Evolutionary conservation across 1,284 basidiomycete genomes (phyloP), one percentile per base, ranked within the genome.

Genomic region (Papiliotrema nemorosa): DNA sequence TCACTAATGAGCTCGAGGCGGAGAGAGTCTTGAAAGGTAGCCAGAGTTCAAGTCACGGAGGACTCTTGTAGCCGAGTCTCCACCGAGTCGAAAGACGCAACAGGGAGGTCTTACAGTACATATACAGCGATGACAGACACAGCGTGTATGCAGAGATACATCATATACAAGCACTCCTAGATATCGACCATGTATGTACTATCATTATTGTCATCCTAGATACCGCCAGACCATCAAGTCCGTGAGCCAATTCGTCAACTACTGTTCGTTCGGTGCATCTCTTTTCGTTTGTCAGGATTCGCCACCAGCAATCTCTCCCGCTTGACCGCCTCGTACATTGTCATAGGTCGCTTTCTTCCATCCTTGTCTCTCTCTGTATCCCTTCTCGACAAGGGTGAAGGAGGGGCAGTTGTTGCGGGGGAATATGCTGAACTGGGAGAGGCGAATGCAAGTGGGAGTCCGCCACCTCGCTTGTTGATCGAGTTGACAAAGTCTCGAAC

Each of bases 401-500:
- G 35, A 36, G 57, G 42, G 35, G 22, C 22, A 2, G 46, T 21
- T 3, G 46, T 18, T 14, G 37, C 41, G 13, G 55, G 51, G 4
- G 65, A 62, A 44, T 64, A 64, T 5, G 44, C 39, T 9, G 54
- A 58, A 21, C 44, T 44, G 21, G 66, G 62, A 16, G 64, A 62
- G 2, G 59, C 47, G 7, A 63, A 34, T 18, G 42, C 53, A 13
- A 51, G 43, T 3, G 59, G 55, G 16, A 45, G 50, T 5, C 38
- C 39, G 12, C 50, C 47, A 3, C 56, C 64, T 34, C 64, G 51
- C 42, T 62, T 63, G 45, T 70, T 70, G 56, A 70, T 70, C 0
- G 62, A 65, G 31, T 63, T 57, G 47, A 70, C 68, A 10, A 70
- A 60, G 12, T 69, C 68, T 35, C 54, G 45, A 0, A 70, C 68